Evolutionary conservation across 2,329 filamentous ascomycete species (phyloP).

Genomic region (Pseudocercospora crystallina): DNA sequence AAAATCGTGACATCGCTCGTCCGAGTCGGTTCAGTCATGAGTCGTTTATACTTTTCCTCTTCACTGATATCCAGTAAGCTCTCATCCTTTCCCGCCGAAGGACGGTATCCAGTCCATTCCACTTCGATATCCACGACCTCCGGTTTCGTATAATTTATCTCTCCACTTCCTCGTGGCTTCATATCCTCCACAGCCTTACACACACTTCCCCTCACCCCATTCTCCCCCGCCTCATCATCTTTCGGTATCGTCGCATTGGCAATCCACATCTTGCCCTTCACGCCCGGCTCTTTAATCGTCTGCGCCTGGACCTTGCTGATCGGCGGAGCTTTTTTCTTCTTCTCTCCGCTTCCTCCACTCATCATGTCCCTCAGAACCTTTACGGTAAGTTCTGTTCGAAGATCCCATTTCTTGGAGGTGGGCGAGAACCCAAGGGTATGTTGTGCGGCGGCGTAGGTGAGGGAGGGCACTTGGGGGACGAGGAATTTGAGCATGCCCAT

Average conservation of each 20-base stretch:
- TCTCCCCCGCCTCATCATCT: slow-evolving; percentile 40
- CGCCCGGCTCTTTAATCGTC: slow-evolving; percentile 61
- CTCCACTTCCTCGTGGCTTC: slow-evolving; percentile 43
- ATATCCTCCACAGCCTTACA: slow-evolving; percentile 19
- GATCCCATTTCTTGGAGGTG: slow-evolving; percentile 72
- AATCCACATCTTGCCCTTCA: slow-evolving; percentile 82
- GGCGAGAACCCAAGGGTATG: slow-evolving; percentile 69
- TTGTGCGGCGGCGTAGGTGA: slow-evolving; percentile 61
- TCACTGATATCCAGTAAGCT: slow-evolving; percentile 60
- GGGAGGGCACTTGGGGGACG: slow-evolving; percentile 60
- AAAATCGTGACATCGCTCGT: slow-evolving; percentile 63
- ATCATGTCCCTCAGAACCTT: slow-evolving; percentile 69
- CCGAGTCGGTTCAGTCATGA: slow-evolving; percentile 63
- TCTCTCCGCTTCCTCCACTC: slow-evolving; percentile 31
- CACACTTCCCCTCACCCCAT: slow-evolving; percentile 56
- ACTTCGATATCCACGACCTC: slow-evolving; percentile 61
- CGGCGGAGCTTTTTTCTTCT: slow-evolving; percentile 43
- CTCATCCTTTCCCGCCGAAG: slow-evolving; percentile 52
- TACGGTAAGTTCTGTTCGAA: slow-evolving; percentile 71
- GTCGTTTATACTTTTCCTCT: slow-evolving; percentile 60
- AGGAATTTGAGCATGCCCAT: slow-evolving; percentile 37
- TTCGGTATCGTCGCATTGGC: slow-evolving; percentile 65
- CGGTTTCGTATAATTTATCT: slow-evolving; percentile 48
- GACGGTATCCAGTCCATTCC: slow-evolving; percentile 74
- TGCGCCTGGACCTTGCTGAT: slow-evolving; percentile 64